Evolutionary conservation across 2,329 filamentous ascomycete species (phyloP), one percentile per base, ranked within the genome.

Genomic region (Thermothelomyces thermophilus): DNA sequence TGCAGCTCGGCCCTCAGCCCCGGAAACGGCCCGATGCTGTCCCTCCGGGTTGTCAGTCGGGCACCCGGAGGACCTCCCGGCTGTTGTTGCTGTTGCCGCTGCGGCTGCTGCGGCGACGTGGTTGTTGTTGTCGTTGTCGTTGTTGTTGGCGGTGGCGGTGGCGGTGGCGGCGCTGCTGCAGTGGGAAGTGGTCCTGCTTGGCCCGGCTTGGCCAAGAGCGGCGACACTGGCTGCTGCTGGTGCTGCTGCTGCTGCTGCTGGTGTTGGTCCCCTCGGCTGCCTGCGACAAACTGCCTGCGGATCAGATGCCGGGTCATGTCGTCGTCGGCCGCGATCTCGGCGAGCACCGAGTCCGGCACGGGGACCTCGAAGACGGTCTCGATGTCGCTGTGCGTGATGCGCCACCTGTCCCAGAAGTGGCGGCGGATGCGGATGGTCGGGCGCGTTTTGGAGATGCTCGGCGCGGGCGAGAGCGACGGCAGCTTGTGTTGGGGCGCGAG

Each of bases 361-460:
- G 84, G 75, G 22, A 83, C 73, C 45, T 88, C 82, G 55, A 90
- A 90, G 2, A 89, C 86, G 10, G 82, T 77, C 40, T 84, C 79
- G 30, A 90, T 73, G 62, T 88, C 85, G 17, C 83, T 78, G 63
- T 89, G 84, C 8, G 81, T 84, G 62, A 90, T 80, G 41, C 77
- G 75, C 70, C 78, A 83, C 63, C 77, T 80, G 57, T 83, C 78
- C 80, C 83, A 87, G 60, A 86, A 84, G 55, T 71, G 73, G 14
- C 42, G 40, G 30, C 54, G 51, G 24, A 52, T 31, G 17, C 40
- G 47, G 36, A 53, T 31, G 13, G 35, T 22, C 10, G 40, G 28
- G 28, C 26, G 37, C 33, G 33, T 9, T 33, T 52, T 35, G 37
- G 36, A 26, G 17, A 50, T 7, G 44, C 35, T 35, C 14, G 53